Conservation (phyloP, 1,139 yeast species). For the Suhomyces chickasaworum region DNA sequence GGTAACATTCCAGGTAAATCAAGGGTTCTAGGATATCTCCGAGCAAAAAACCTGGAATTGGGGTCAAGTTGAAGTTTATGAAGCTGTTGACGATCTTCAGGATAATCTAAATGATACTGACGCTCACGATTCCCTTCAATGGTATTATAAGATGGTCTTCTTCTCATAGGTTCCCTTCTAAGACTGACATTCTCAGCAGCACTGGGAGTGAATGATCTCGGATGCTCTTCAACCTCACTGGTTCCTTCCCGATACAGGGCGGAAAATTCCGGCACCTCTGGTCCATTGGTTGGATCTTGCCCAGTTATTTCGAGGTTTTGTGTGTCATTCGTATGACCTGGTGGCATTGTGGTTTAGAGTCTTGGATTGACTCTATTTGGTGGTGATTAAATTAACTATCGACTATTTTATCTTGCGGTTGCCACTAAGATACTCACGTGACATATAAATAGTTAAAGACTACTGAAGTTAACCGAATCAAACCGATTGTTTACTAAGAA, state of each 20-base stretch:
- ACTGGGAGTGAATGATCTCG: constrained; percentile 12
- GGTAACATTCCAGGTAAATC: constrained; percentile 70
- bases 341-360: background rate
- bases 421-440: background rate
- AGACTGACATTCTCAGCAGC: background rate
- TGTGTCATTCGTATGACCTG: background rate
- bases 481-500: no score
- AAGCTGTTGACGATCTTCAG: constrained; percentile 49
- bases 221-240: constrained; percentile 6
- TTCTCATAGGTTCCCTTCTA: constrained; percentile 5
- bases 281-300: constrained; percentile 25
- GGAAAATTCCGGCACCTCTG: constrained; percentile 12
- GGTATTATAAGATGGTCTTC: constrained; percentile 41
- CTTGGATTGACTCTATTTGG: background rate
- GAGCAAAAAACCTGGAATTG: constrained; percentile 57
- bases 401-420: background rate
- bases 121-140: constrained; percentile 43
- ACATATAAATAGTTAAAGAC: background rate
- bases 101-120: constrained; percentile 60
- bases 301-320: background rate
- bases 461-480: no score
- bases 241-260: constrained; percentile 7
- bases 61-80: constrained; percentile 47
- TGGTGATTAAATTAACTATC: background rate
- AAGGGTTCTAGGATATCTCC: constrained; percentile 54